Base-by-base conservation (phyloP, 2,329 filamentous ascomycete species). In the Penicillium sp. region DNA sequence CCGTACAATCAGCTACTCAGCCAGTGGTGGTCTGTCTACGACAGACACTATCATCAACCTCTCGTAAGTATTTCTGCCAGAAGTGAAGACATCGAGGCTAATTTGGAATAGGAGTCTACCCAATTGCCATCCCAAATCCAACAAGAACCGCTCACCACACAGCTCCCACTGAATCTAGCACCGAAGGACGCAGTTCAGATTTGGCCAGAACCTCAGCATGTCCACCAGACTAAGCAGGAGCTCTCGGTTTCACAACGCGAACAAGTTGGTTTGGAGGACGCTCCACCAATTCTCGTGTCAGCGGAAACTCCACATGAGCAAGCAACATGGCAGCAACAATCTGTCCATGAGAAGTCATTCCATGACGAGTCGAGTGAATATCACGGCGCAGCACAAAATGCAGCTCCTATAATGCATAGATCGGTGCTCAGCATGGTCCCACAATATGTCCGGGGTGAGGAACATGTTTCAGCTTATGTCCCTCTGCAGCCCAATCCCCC, bases 21-120 rank as follows among this genome's bases (percentile, higher is more conserved):
- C 55, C 85, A 86, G 67, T 99, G 94, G 94, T 99, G 93, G 93
- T 85, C 91, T 40, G 89, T 96, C 37, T 96, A 96, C 71, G 93
- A 97, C 75, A 82, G 85, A 58, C 92, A 97, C 77, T 92, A 95
- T 71, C 82, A 83, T 48, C 69, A 73, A 33, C 66, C 62, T 36
- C 59, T 56, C 34, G 59, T 62, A n/a, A 56, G 55, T 62, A 24
- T 21, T 55, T 18, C 40, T 19, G 3, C n/a, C n/a, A 3, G 23
- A 24, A 2, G 16, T 40, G 14, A 13, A 23, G 23, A 28, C 1
- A 10, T 37, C 3, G 6, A 52, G 34, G 51, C 44, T 59, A 43
- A 48, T 42, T 2, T 1, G 45, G 47, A 18, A 21, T 24, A 56
- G 59, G 51, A 51, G 10, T 53, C 54, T 21, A 48, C 36, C 28